Percentiles rank a stretch among this genome's conserved stretches.
Conservation (phyloP, 495 filamentous ascomycete species). For the Filosporella fistucella region DNA sequence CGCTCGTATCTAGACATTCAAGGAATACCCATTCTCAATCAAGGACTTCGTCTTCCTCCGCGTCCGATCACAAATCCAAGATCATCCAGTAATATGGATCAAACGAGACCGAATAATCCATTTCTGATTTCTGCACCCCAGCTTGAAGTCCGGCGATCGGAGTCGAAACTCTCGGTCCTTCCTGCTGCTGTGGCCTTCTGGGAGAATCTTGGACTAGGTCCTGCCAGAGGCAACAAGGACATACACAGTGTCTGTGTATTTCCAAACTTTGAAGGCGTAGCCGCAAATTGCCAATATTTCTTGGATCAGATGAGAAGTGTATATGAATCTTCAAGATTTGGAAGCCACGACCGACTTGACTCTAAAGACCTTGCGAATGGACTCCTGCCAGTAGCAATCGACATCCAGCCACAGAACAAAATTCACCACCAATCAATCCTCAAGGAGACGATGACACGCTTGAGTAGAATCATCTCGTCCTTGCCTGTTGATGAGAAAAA, state of each 20-base stretch:
- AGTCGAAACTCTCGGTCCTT: slow-evolving; percentile 68
- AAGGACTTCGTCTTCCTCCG: slow-evolving; percentile 39
- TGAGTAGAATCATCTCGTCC: slow-evolving; percentile 38
- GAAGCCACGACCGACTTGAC: slow-evolving; percentile 58
- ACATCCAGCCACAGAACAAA: slow-evolving; percentile 9
- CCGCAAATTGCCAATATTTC: slow-evolving; percentile 61
- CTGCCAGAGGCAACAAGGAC: slow-evolving; percentile 74
- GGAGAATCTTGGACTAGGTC: slow-evolving; percentile 83
- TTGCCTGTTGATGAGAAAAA: slow-evolving; percentile 48
- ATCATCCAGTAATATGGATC: slow-evolving; percentile 31
- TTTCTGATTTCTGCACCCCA: slow-evolving; percentile 52
- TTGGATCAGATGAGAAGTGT: slow-evolving; percentile 63
- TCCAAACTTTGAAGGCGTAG: slow-evolving; percentile 54
- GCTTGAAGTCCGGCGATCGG: slow-evolving; percentile 71
- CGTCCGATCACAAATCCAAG: slow-evolving; percentile 28
- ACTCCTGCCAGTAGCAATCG: slow-evolving; percentile 10
- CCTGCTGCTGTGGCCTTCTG: slow-evolving; percentile 81
- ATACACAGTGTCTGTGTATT: slow-evolving; percentile 77
- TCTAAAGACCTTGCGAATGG: slow-evolving; percentile 50
- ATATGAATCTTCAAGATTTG: slow-evolving; percentile 79
- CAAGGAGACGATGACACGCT: slow-evolving; percentile 27
- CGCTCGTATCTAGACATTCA: slow-evolving; percentile 45
- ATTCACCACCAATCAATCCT: slow-evolving; percentile 23
- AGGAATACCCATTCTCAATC: slow-evolving; percentile 41
- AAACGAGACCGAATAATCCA: slow-evolving; percentile 27